A percentile compares a stretch with the other conserved stretches of the same genome.
Evolutionary conservation across 1,284 basidiomycete species (phyloP).

Genomic region (Fomitiporia mediterranea): DNA sequence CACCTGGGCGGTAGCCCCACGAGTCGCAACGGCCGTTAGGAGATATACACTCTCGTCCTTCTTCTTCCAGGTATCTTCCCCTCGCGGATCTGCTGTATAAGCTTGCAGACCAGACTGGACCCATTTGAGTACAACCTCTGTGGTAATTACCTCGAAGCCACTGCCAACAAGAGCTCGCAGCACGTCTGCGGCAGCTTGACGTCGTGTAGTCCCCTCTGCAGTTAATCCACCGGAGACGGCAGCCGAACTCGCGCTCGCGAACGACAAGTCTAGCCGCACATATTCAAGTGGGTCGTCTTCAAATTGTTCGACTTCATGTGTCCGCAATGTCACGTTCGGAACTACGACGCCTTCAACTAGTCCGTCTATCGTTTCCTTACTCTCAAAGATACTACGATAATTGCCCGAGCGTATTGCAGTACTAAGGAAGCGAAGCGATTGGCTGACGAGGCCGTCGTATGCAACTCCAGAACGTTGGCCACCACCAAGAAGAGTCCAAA

Average conservation of each 20-base stretch:
- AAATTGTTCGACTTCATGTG: constrained; percentile 93
- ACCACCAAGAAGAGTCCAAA: constrained; percentile 85
- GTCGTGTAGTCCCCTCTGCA: constrained; percentile 65
- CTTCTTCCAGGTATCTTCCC: constrained; percentile 77
- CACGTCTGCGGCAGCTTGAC: constrained; percentile 92
- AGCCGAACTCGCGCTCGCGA: constrained; percentile 53
- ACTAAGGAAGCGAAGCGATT: constrained; percentile 88
- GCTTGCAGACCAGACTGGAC: constrained; percentile 68
- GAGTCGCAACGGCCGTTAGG: constrained; percentile 85
- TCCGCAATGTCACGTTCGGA: constrained; percentile 86
- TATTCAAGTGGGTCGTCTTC: constrained; percentile 97
- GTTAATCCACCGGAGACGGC: constrained; percentile 36
- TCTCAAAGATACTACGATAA: constrained; percentile 60
- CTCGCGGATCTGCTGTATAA: constrained; percentile 46
- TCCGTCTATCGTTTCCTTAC: constrained; percentile 75
- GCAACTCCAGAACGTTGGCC: constrained; percentile 65
- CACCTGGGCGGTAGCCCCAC: constrained; percentile 80
- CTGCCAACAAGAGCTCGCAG: constrained; percentile 77
- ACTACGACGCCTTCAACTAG: constrained; percentile 90
- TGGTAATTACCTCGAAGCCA: constrained; percentile 82
- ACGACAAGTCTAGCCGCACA: constrained; percentile 79
- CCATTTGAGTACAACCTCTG: constrained; percentile 81
- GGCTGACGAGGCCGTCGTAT: constrained; percentile 89
- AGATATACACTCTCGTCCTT: constrained; percentile 98
- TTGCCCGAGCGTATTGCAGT: constrained; percentile 86